phyloP scores from a whole-genome alignment of 805 yeast genomes.

The Lipomyces yamadae region DNA sequence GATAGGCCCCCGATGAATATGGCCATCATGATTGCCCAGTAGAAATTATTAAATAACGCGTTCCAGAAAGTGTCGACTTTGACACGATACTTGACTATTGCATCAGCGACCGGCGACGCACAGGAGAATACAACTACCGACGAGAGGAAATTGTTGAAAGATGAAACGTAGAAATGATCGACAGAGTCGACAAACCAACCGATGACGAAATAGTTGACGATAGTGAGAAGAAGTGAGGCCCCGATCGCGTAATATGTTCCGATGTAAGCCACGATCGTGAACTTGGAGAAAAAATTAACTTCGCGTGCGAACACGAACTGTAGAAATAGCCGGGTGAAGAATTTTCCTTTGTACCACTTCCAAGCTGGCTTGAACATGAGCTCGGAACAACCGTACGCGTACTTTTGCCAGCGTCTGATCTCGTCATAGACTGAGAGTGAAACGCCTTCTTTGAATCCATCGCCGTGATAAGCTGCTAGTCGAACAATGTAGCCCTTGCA shows the following conservation, averaged over 20 bases:
- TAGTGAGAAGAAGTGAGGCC: slow-evolving; percentile 22
- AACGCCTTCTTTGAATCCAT: slow-evolving; percentile 32
- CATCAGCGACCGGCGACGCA: slow-evolving; percentile 24
- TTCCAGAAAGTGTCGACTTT: slow-evolving; percentile 14
- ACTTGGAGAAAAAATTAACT: slow-evolving; percentile 29
- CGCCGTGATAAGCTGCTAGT: slow-evolving; percentile 22
- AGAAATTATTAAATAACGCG: slow-evolving; percentile 18
- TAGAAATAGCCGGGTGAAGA: slow-evolving; percentile 31
- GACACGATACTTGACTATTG: slow-evolving; percentile 22
- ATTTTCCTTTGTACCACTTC: slow-evolving; percentile 21
- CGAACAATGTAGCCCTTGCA: slow-evolving; percentile 28
- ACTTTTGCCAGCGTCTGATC: slow-evolving; percentile 35
- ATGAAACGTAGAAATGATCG: slow-evolving; percentile 27
- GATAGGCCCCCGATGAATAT: slow-evolving; percentile 31
- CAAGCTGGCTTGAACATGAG: slow-evolving; percentile 25
- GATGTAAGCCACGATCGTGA: slow-evolving; percentile 29
- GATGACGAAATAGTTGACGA: slow-evolving; percentile 26
- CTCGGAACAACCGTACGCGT: slow-evolving; percentile 32
- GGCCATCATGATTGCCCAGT: slow-evolving; percentile 21
- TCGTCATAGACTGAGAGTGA: slow-evolving; percentile 34
- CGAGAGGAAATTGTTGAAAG: slow-evolving; percentile 25
- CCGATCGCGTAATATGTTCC: slow-evolving; percentile 33
- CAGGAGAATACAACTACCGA: slow-evolving; percentile 25
- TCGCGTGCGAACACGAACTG: slow-evolving; percentile 21
- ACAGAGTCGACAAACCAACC: slow-evolving; percentile 25